phyloP scores from a whole-genome alignment of 176 grass and related monocot genomes.

The Thinopyrum elongatum region DNA sequence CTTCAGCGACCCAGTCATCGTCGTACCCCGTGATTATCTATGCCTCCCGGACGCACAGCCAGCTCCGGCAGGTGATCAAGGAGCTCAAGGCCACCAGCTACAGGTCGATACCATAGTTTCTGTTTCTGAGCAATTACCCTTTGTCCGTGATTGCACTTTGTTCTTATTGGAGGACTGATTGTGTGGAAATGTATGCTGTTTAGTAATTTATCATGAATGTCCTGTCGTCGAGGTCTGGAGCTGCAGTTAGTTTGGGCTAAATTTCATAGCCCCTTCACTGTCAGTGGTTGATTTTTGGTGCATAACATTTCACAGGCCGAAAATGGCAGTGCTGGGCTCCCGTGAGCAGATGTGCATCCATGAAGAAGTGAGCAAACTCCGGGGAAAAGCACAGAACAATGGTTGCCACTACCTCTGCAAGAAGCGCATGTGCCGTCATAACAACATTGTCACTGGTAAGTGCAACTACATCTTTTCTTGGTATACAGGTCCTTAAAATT shows the following conservation, averaged over 20 bases:
- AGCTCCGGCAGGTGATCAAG: constrained; percentile 92
- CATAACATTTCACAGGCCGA: constrained; percentile 56
- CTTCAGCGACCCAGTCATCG: constrained; percentile 25
- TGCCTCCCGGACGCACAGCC: constrained; percentile 89
- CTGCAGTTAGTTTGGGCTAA: constrained; percentile 11
- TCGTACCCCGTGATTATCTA: constrained; percentile 88
- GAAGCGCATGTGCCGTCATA: constrained; percentile 69
- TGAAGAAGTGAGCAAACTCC: constrained; percentile 61
- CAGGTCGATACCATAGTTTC: constrained; percentile 44
- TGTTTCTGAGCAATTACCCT: not conserved
- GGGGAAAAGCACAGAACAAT: constrained; percentile 77
- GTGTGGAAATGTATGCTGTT: not conserved
- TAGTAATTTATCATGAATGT: not conserved
- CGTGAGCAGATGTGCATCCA: constrained; percentile 99
- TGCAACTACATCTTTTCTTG: not conserved
- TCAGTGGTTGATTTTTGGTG: not conserved
- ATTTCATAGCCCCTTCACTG: not conserved
- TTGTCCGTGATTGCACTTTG: not conserved
- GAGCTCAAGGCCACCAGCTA: constrained; percentile 89
- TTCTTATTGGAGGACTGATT: not conserved
- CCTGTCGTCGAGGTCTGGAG: not conserved
- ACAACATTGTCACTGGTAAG: constrained; percentile 64
- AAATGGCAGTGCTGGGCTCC: constrained; percentile 85
- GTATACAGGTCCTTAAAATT: constrained; percentile 3
- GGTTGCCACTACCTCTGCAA: constrained; percentile 88